Evolutionary conservation across 2,329 filamentous ascomycete species (phyloP), one percentile per base, ranked within the genome.

Genomic region (Fusarium palustre): DNA sequence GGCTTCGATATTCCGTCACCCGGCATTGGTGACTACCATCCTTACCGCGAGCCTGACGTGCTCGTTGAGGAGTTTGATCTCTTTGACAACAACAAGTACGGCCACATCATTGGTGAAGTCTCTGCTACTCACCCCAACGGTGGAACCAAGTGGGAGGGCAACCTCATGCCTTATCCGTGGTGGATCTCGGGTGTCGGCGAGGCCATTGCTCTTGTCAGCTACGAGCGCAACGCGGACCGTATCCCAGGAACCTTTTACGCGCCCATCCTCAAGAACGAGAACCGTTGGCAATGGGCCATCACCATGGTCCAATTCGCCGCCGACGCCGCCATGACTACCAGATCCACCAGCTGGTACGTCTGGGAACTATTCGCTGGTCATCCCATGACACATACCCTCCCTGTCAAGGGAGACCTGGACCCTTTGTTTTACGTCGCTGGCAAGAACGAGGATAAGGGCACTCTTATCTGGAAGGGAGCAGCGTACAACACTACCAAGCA

Each of bases 121-220:
- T 85, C 86, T 3, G 80, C 84, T 2, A 80, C 82, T 0, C 83
- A 87, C 41, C 82, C 83, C 30, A 87, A 87, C 64, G 84, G 84
- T n/a, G 83, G 83, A 7, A 82, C 77, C 20, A 80, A 80, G 65
- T 87, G 83, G 80, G 68, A 76, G 3, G 82, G 82, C 5, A 71
- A 81, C 16, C 81, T 84, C 49, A 81, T 80, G 70, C 75, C 79
- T 36, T 87, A 81, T 68, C 85, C 83, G 1, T 87, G 83, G 81
- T 87, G 85, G 87, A 85, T 87, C 33, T 62, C 59, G 50, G 88
- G 87, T 11, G 86, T 92, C 4, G 85, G 85, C 16, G 90, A 92
- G 75, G 89, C 88, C 25, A 82, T 92, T n/a, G 89, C 86, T 57
- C 80, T 91, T 18, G 82, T 91, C 65, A 87, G 88, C 20, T 86